Conservation (phyloP, 1,139 yeast species). For the Arxiozyma bovina region DNA sequence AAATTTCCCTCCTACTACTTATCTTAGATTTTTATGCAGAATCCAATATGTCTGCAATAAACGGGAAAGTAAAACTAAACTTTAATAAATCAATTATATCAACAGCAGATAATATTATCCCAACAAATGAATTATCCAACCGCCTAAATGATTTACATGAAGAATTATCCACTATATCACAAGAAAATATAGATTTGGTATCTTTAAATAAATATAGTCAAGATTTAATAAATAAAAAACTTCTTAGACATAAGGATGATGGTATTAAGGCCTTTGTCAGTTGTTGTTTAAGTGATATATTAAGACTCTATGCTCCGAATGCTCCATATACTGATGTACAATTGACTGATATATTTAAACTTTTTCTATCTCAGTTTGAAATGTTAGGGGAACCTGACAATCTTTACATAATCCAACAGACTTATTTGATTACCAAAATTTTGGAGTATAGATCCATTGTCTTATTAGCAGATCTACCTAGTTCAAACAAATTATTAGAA, state of each 20-base stretch:
- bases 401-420: conserved; percentile 58
- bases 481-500: conserved; percentile 47
- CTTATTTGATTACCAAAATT: conserved; percentile 56
- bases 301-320: conserved; percentile 79
- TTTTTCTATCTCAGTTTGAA: conserved; percentile 56
- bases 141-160: conserved; percentile 44
- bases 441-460: conserved; percentile 78
- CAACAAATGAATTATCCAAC: conserved; percentile 49
- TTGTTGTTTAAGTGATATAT: conserved; percentile 67
- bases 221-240: conserved; percentile 50
- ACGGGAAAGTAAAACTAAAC: conserved; percentile 23
- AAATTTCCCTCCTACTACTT: not conserved
- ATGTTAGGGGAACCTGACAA: conserved; percentile 50
- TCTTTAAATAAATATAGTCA: conserved; percentile 40
- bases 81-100: conserved; percentile 47
- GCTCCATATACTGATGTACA: conserved; percentile 73
- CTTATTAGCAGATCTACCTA: conserved; percentile 66
- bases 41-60: not conserved
- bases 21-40: not conserved
- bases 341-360: conserved; percentile 51
- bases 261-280: conserved; percentile 69
- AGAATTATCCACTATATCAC: conserved; percentile 54
- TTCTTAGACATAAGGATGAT: conserved; percentile 50
- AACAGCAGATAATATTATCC: conserved; percentile 45
- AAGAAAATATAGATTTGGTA: conserved; percentile 44